These are phyloP conservation scores for Stephanocyclus meneghinianus DNA, from an alignment of 352 stramenopile genomes.

Conservation along the genomic window DNA sequence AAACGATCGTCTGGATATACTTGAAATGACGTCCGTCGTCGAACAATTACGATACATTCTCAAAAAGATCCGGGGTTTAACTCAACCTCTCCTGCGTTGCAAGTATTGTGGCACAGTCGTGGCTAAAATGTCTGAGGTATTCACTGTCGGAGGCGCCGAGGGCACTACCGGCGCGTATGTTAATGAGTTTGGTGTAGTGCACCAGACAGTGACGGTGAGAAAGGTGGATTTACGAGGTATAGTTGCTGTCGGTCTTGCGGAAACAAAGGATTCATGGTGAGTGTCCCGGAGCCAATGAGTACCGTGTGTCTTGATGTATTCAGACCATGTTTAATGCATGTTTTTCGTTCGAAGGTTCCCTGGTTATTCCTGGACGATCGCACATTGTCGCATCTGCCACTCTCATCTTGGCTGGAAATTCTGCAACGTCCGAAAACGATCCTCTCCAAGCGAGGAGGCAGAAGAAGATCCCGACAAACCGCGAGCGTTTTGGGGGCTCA, in stretches of 20 bases:
- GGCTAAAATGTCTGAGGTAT: conserved; percentile 55
- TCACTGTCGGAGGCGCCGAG: conserved; percentile 71
- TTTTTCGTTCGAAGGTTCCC: conserved; percentile 58
- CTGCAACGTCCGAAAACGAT: conserved; percentile 32
- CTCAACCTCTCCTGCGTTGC: conserved; percentile 55
- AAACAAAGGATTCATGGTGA: conserved; percentile 59
- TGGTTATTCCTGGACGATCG: conserved; percentile 77
- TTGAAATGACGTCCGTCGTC: conserved; percentile 59
- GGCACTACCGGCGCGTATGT: conserved; percentile 74
- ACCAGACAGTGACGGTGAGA: conserved; percentile 74
- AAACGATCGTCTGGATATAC: conserved; percentile 64
- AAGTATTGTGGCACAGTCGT: conserved; percentile 55
- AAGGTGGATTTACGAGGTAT: conserved; percentile 52
- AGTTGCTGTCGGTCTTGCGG: conserved; percentile 41
- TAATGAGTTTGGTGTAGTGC: conserved; percentile 77
- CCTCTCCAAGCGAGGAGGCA: not conserved
- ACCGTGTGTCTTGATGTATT: conserved; percentile 7
- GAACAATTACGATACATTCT: conserved; percentile 59
- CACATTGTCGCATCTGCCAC: conserved; percentile 60
- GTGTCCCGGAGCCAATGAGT: conserved; percentile 1
- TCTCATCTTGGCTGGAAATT: conserved; percentile 80
- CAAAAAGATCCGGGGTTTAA: conserved; percentile 36
- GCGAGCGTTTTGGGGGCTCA: conserved; percentile 51
- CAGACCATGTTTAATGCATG: not conserved
- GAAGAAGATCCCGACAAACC: conserved; percentile 33